Evolutionary conservation across 2,329 filamentous ascomycete species (phyloP), one percentile per base, ranked within the genome.

Genomic region (Apiospora aurea): DNA sequence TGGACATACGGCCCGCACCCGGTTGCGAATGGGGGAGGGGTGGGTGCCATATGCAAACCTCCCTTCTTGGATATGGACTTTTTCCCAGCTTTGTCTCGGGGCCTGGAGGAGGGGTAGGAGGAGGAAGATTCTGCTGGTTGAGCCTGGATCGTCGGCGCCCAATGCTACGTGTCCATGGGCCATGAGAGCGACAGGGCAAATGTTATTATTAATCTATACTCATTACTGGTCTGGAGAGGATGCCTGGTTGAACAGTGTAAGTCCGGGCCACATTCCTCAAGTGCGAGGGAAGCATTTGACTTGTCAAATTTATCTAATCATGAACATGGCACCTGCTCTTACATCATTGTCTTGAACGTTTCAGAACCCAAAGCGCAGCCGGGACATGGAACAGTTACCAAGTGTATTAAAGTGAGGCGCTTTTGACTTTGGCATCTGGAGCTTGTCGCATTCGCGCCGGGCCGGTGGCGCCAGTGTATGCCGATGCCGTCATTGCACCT

Each of bases 111-210:
- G 4, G 57, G n/a, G 34, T 4, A 34, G 34, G 34, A 21, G 29
- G 18, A 64, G 57, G 34, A 34, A 64, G 34, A 64, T 64, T 64
- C 34, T 41, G 57, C 57, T 64, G 34, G 34, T 41, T 14, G 57
- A 64, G 57, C 57, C 41, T 64, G 57, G 57, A 24, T 21, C 11
- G 21, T 5, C 57, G 29, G 5, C 34, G 29, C n/a, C 57, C 57
- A 34, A 64, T 41, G 29, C 34, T 64, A 64, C 18, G 57, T 64
- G 41, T 64, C 41, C 57, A 64, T 64, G 57, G 57, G 57, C 13
- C 13, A 64, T 44, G 69, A 72, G 64, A 72, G 71, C 69, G 43
- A 67, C 24, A 46, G 67, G 53, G 38, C 16, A 38, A 64, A 64
- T 64, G 57, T 64, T 64, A 41, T 41, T 41, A 64, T 64, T 64